Evolutionary conservation across 768 basidiomycete species (phyloP).

Genomic region (Suillus occidentalis): DNA sequence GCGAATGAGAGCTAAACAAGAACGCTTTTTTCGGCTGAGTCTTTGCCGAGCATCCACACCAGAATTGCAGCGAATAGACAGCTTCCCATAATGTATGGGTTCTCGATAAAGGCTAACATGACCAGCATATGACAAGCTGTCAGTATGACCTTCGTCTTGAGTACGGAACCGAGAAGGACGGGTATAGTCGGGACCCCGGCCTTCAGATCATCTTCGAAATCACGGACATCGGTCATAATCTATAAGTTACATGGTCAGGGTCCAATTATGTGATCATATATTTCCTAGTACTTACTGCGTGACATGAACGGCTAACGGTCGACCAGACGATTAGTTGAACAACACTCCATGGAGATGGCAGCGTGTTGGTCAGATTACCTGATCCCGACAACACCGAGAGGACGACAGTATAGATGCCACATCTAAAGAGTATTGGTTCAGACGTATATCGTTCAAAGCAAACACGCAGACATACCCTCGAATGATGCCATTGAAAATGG

Average conservation of each 20-base stretch:
- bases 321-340: neutral
- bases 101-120: neutral
- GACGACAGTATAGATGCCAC: neutral
- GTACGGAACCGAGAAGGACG: neutral
- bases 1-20: neutral
- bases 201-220: neutral
- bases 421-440: neutral
- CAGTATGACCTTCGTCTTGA: neutral
- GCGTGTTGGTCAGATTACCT: neutral
- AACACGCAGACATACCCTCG: neutral
- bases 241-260: neutral
- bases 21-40: neutral
- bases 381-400: neutral
- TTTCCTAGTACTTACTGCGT: neutral
- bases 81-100: neutral
- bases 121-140: neutral
- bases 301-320: neutral
- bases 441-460: neutral
- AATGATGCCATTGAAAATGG: neutral
- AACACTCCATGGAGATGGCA: neutral
- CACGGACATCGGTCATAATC: neutral
- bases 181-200: neutral
- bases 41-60: neutral
- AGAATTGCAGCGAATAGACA: neutral
- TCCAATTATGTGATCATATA: neutral